Base-by-base conservation (phyloP, 495 filamentous ascomycete genomes). In the Penicillium flavigenum region DNA sequence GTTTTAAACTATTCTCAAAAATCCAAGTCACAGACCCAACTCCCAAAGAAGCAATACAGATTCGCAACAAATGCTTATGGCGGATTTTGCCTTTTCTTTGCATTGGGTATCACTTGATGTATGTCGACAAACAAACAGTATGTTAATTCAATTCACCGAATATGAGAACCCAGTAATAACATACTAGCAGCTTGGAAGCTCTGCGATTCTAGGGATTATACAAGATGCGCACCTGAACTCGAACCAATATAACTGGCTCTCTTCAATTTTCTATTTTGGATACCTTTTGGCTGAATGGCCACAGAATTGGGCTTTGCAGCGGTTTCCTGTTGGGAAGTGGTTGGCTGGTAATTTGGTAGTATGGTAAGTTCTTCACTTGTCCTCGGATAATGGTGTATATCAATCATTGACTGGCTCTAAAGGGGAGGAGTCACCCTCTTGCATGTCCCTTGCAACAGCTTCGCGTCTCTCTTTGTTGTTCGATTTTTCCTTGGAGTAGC, bases 221-320 rank as follows among this genome's bases (percentile, higher is more conserved):
- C 75, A 70, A 20, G 76, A 77, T 56, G 74, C 76, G 10, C 63
- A 72, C 43, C 61, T 77, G 7, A 63, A 60, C 32, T 67, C 64
- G 9, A 64, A 67, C 45, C 63, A 74, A 52, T 73, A 79, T 53
- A 73, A 79, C 60, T 81, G 78, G 75, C 63, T 79, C 4, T 69
- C 74, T 2, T 74, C 69, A 39, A 74, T 76, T 53, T 83, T 84
- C 59, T 83, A 84, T 64, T 83, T 85, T 43, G 82, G 71, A 43
- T 65, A 61, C 54, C 67, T 77, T 0, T 34, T 74, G 4, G 70
- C 73, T 26, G 73, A 77, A 51, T 77, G 64, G 70, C 72, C 72
- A 14, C 72, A 75, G 24, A 77, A 74, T 41, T 73, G 68, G 65
- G 70, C 73, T 8, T 59, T 77, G 47, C 74, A 77, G 54, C 60